Evolutionary conservation across 139 green algal species (phyloP), one percentile per base, ranked within the genome.

Genomic region (Coelastrella sp.): DNA sequence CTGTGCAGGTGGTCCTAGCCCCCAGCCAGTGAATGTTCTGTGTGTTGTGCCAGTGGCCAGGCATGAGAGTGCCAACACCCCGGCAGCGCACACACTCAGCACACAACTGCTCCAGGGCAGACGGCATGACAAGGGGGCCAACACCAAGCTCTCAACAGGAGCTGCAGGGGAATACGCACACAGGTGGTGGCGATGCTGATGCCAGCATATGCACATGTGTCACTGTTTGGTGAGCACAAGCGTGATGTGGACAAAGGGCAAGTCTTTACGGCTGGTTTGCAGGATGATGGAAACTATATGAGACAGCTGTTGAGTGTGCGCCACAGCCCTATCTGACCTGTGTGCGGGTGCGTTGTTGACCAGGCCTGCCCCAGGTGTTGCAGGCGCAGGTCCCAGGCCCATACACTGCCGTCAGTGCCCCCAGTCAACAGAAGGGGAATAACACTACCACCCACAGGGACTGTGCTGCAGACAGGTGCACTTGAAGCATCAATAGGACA

Each of bases 71-170:
- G 61, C 87, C 56, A 87, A 22, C 20, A 56, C 24, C 10, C 87
- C 87, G 8, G 84, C 78, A 49, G 78, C 61, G 14, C 63, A 60
- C 76, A 87, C 61, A 59, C 87, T 91, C 87, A 91, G 35, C 49
- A 91, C 56, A 73, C 87, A 91, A 9, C 20, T 57, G 78, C 87
- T 91, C 87, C 87, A 91, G n/a, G 87, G 87, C 35, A 91, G 87
- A 4, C 87, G 87, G 7, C 65, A 80, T 4, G 63, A 80, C 59
- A 81, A n/a, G 3, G 87, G 78, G 7, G 87, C 63, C 72, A 91
- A 65, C 49, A 86, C 49, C 9, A 86, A 22, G 63, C 61, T 19
- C 6, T 24, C 12, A 22, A 91, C 63, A 20, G 78, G 65, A 9
- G 87, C 87, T 87, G 87, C 27, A 25, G 4, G 85, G 19, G 75